Evolutionary conservation across 345 rosid species (phyloP), one percentile per base, ranked within the genome.

Genomic region (Corchorus olitorius): DNA sequence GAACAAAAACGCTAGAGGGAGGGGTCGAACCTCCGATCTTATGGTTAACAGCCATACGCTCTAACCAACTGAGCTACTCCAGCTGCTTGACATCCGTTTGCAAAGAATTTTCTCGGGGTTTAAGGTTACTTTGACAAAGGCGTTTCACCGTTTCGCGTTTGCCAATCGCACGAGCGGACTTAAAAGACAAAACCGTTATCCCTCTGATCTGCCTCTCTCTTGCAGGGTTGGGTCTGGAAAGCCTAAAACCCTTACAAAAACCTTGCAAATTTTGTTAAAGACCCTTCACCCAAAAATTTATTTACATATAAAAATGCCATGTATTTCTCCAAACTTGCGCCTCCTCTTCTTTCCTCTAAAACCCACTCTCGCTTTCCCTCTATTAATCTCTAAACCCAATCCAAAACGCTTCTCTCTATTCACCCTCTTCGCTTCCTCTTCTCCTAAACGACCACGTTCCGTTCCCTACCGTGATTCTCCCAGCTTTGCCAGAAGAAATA

Each of bases 321-420:
- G 61, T 73, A 27, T 83, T 15, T 70, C 84, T 3, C 80, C 87
- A 39, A 82, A 76, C 55, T 83, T 87, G 55, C 81, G 90, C 83
- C 77, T 82, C 76, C 84, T 89, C 76, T 84, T 84, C 73, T 84
- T 74, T 41, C 86, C 85, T 50, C 81, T 76, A 58, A 85, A 67
- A 19, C 89, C 81, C 65, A 82, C 82, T n/a, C 83, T n/a, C 78
- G 75, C 46, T 52, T 73, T 64, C 60, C 73, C 80, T 71, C 82
- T 61, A 55, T 73, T 80, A 60, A 50, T 62, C 79, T 74, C 76
- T 37, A 84, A 74, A 75, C 87, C 84, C 78, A 73, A 43, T 46
- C 74, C 79, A 52, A 78, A 33, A 49, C 71, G 80, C 68, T 81
- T 49, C 65, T 82, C 84, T 39, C 65, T 75, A 85, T 81, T 76